Percentiles rank a stretch among this genome's conserved stretches.
Evolutionary conservation across 2,329 filamentous ascomycete genomes (phyloP).

Genomic region (Calonectria pauciramosa): DNA sequence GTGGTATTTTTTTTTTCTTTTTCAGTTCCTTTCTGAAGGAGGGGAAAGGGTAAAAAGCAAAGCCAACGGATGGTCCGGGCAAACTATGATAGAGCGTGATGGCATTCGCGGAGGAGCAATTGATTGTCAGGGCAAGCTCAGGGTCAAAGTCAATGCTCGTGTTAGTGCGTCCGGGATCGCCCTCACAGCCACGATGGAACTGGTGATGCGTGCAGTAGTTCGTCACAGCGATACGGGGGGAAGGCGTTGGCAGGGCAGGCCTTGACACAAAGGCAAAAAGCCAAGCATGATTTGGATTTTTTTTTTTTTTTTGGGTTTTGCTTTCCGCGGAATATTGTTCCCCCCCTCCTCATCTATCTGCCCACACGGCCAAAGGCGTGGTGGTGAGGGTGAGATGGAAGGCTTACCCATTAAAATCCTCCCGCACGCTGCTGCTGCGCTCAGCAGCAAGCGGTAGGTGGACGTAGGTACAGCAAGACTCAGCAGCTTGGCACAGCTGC

Average conservation of each 20-base stretch:
- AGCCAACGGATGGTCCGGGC: background rate
- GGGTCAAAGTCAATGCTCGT: slow-evolving; percentile 7
- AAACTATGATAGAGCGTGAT: background rate
- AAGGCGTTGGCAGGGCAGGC: background rate
- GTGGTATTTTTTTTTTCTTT: background rate
- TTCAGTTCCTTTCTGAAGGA: background rate
- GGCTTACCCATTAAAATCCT: background rate
- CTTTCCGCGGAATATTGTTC: background rate
- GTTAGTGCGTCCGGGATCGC: background rate
- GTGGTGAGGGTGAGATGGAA: background rate
- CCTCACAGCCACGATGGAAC: background rate
- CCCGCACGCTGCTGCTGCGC: background rate
- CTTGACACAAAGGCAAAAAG: background rate
- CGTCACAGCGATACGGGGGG: background rate
- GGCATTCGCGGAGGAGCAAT: background rate
- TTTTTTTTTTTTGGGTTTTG: background rate
- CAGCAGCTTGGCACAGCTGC: background rate
- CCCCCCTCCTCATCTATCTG: background rate
- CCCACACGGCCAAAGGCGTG: background rate
- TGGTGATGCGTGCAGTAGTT: slow-evolving; percentile 1
- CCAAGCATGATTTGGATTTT: background rate
- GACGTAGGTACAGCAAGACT: background rate
- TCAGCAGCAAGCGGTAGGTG: background rate
- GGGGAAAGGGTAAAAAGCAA: background rate
- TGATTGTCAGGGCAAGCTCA: background rate